Base-by-base conservation (phyloP, 1,139 yeast genomes). In the Taiozyma onychis region DNA sequence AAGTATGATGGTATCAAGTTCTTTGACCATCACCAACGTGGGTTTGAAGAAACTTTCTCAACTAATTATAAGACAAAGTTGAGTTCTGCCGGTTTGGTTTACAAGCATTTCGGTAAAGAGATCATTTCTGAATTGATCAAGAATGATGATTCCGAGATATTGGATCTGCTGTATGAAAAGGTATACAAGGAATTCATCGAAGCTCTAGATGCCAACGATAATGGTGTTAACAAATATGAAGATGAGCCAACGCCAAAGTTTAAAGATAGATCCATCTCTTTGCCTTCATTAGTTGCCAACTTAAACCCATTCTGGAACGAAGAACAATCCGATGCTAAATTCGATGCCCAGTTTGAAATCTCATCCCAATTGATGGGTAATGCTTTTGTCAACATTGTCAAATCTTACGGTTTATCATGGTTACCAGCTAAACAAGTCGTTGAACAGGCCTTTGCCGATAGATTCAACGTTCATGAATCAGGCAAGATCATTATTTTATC, bases 1-100 rank as follows among this genome's bases (percentile, higher is more conserved):
- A 77, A 86, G 65, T 91, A 91, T 68, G 98, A 93, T 66, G 89
- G 87, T 11, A 75, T 74, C 44, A 91, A 91, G 70, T 88, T 75
- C 68, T 93, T 89, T 67, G 99, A 93, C 66, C 99, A 93, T 65
- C 99, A 93, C 69, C 99, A 93, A 72, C 81, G 97, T 57, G 86
- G 80, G 28, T 84, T 89, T 54, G 77, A 75, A 44, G 87, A 81
- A 51, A 78, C 85, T 3, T 82, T 91, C 57, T 75, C 74, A n/a
- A 74, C 69, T 21, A 69, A 74, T 6, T 83, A 78, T 62, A 66
- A 74, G 52, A 93, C 98, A 47, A 91, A 89, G 66, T 76, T 93
- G 55, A 86, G 96, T 16, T 87, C 96, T 51, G 99, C 99, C 16
- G 99, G 99, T 26, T 76, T 93, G 54, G 81, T 93, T 39, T 93